phyloP scores from a whole-genome alignment of 1,284 basidiomycete species.

The Entoloma clypeatum region DNA sequence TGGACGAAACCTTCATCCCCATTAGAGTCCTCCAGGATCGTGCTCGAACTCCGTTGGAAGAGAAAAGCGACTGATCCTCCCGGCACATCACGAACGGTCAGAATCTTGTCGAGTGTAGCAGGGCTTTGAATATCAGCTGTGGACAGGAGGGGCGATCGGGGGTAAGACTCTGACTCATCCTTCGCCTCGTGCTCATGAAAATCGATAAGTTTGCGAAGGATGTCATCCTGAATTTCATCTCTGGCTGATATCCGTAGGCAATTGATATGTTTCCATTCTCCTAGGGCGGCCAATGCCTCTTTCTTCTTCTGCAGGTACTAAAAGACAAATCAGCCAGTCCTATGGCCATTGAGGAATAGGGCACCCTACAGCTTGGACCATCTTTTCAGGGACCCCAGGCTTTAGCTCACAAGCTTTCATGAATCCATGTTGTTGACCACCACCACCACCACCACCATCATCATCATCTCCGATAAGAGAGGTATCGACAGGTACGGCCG shows the following conservation, averaged over 20 bases:
- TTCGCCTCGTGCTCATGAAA: conserved; percentile 25
- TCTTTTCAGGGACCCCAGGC: conserved; percentile 42
- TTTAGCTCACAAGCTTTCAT: conserved; percentile 70
- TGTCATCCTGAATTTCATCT: conserved; percentile 56
- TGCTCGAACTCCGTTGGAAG: conserved; percentile 53
- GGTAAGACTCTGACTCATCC: conserved; percentile 12
- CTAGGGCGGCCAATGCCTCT: conserved; percentile 75
- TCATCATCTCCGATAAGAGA: conserved; percentile 23
- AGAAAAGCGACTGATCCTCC: conserved; percentile 69
- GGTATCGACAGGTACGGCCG: conserved; percentile 18
- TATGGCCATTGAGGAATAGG: not conserved
- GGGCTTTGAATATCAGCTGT: conserved; percentile 45
- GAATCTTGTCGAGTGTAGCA: conserved; percentile 31
- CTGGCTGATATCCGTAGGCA: conserved; percentile 47
- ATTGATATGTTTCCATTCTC: conserved; percentile 87
- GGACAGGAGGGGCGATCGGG: conserved; percentile 30
- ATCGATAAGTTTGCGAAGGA: conserved; percentile 54
- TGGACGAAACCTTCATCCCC: conserved; percentile 7
- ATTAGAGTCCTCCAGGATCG: conserved; percentile 7
- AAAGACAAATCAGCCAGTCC: not conserved
- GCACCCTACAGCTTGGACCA: conserved; percentile 50
- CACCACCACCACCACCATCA: conserved; percentile 26
- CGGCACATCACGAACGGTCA: conserved; percentile 45
- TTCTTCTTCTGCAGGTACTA: conserved; percentile 74
- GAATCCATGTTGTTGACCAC: conserved; percentile 48